Conservation (phyloP, 1,139 yeast species). For the Nakaseomyces delphensis region DNA sequence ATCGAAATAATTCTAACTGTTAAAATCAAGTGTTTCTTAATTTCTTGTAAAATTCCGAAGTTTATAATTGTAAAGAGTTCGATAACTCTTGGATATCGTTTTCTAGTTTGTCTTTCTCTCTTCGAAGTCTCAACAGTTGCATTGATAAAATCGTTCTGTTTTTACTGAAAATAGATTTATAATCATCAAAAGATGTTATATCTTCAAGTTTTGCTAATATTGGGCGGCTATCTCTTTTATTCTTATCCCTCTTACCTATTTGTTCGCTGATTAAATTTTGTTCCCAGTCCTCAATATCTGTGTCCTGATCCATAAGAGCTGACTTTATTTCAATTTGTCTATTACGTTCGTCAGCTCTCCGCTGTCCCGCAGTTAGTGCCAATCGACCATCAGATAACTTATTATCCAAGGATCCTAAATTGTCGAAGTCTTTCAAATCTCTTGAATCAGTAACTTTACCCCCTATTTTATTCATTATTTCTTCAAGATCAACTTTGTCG, state of each 20-base stretch:
- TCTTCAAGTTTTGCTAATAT: neutral
- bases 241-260: neutral
- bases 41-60: too few species aligned
- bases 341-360: slow-evolving; percentile 6
- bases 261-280: neutral
- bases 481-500: slow-evolving; percentile 20
- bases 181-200: neutral
- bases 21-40: too few species aligned
- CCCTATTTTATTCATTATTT: slow-evolving; percentile 15
- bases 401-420: slow-evolving; percentile 6
- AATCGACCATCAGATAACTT: slow-evolving; percentile 3
- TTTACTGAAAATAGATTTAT: neutral
- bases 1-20: too few species aligned
- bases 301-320: slow-evolving; percentile 11
- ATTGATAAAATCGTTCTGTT: neutral
- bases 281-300: slow-evolving; percentile 1
- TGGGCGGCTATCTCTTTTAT: neutral
- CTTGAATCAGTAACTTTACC: slow-evolving; percentile 8
- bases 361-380: slow-evolving; percentile 15
- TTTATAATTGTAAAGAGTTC: neutral
- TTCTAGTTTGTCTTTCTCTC: neutral
- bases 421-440: slow-evolving; percentile 12
- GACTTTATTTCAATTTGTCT: slow-evolving; percentile 14
- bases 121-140: slow-evolving; percentile 4
- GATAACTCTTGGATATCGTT: neutral